Evolutionary conservation across 495 filamentous ascomycete genomes (phyloP).

Genomic region (Ramalina peruviana): DNA sequence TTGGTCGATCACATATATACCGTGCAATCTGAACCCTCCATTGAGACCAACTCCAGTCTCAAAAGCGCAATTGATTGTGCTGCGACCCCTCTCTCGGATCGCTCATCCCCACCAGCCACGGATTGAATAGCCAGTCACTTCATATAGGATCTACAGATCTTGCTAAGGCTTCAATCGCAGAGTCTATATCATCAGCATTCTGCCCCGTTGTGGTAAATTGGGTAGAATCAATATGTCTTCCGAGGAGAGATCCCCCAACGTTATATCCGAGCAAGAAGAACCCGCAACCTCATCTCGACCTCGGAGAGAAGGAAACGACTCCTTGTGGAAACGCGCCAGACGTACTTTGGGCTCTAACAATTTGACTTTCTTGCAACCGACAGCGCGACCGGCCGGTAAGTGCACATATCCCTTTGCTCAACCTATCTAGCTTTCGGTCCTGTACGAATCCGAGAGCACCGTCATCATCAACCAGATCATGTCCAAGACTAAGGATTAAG

Average conservation of each 20-base stretch:
- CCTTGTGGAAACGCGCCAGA: conserved; percentile 18
- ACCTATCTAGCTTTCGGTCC: not conserved
- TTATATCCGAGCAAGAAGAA: not conserved
- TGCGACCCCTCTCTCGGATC: too few species aligned
- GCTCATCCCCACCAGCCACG: too few species aligned
- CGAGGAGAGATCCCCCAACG: not conserved
- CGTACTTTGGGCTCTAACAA: conserved; percentile 16
- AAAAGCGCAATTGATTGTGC: too few species aligned
- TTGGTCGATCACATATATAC: too few species aligned
- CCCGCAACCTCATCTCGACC: conserved; percentile 3
- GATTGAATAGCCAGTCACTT: too few species aligned
- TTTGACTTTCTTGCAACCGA: conserved; percentile 16
- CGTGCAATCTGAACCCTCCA: too few species aligned
- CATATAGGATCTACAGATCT: too few species aligned
- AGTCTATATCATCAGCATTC: too few species aligned
- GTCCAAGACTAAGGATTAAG: not conserved
- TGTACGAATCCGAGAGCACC: not conserved
- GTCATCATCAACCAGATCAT: not conserved
- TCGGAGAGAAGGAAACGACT: conserved; percentile 16
- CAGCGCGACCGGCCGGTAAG: conserved; percentile 12
- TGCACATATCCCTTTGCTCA: not conserved
- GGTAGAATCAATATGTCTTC: conserved; percentile 3
- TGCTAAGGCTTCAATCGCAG: too few species aligned
- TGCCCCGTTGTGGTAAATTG: not conserved
- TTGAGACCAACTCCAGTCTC: too few species aligned